Evolutionary conservation across 345 rosid species (phyloP), one percentile per base, ranked within the genome.

Genomic region (Salix dunnii): DNA sequence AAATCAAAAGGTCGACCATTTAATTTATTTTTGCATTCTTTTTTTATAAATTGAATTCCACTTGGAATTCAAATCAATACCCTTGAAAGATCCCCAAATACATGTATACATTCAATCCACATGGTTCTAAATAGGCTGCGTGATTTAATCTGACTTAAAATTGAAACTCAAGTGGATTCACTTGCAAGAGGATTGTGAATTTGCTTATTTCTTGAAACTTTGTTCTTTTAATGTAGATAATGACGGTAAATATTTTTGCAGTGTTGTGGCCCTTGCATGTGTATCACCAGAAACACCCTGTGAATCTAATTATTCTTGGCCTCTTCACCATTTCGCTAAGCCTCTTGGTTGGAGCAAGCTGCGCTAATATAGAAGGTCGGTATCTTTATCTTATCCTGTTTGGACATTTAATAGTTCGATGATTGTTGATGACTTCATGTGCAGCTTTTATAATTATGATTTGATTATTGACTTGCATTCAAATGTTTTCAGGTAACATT

Each of bases 231-330:
- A 65, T 11, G 65, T 70, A 76, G 73, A 12, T n/a, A 60, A 62
- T 18, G 38, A 43, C 6, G 48, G 36, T 12, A 70, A 28, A 12
- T 64, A 18, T 17, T 10, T 12, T 20, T 91, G 93, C 92, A 96
- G 99, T 93, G 78, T 80, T 93, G 77, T 91, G 97, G 97, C 98
- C 98, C 3, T 76, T 96, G 67, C 96, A 96, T 62, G 76, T 92
- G 31, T 96, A 96, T 82, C 98, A 92, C 85, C 98, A 93, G 86
- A 93, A 90, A 81, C 97, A 96, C 81, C 98, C 99, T 0, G 76
- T 93, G 79, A 96, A 96, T 84, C 84, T 96, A 79, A 83, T 96
- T 77, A 71, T 96, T 78, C 92, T 93, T 7, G 97, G 91, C 27
- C 93, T 93, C 68, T 96, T 96, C 86, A 93, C 99, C 23, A 74